Evolutionary conservation across 2,329 filamentous ascomycete species (phyloP).

Genomic region (Pseudocercospora cruenta): DNA sequence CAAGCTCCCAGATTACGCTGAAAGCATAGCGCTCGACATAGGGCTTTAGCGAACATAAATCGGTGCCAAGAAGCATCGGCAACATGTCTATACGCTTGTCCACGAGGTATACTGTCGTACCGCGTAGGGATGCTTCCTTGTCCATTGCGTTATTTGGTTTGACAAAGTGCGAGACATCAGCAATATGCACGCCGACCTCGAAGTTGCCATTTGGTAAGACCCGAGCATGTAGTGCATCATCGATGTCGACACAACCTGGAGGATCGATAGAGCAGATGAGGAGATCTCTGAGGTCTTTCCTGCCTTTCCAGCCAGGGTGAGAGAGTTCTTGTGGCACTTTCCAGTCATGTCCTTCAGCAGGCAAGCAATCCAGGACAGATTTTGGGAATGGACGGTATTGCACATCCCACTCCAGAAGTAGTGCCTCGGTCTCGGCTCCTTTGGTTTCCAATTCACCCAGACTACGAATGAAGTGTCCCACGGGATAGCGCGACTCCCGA

Average conservation of each 20-base stretch:
- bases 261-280: conserved; percentile 98
- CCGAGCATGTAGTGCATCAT: conserved; percentile 90
- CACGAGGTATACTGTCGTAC: conserved; percentile 95
- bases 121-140: conserved; percentile 86
- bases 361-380: conserved; percentile 90
- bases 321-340: conserved; percentile 78
- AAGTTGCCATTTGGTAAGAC: conserved; percentile 88
- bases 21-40: conserved; percentile 79
- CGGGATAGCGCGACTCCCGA: conserved; percentile 85
- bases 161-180: conserved; percentile 98
- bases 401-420: conserved; percentile 93
- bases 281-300: conserved; percentile 80
- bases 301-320: conserved; percentile 83
- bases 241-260: conserved; percentile 94
- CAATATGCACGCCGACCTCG: conserved; percentile 97
- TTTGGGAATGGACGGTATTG: conserved; percentile 98
- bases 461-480: conserved; percentile 91
- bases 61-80: conserved; percentile 91
- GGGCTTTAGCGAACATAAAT: conserved; percentile 93
- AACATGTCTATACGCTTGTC: conserved; percentile 99
- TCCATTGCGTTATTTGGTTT: conserved; percentile 98
- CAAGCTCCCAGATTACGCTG: conserved; percentile 74
- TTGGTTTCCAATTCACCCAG: conserved; percentile 94
- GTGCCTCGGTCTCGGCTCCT: conserved; percentile 93
- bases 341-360: conserved; percentile 90